Evolutionary conservation across 2,329 filamentous ascomycete species (phyloP).

Genomic region (Didymella exigua): DNA sequence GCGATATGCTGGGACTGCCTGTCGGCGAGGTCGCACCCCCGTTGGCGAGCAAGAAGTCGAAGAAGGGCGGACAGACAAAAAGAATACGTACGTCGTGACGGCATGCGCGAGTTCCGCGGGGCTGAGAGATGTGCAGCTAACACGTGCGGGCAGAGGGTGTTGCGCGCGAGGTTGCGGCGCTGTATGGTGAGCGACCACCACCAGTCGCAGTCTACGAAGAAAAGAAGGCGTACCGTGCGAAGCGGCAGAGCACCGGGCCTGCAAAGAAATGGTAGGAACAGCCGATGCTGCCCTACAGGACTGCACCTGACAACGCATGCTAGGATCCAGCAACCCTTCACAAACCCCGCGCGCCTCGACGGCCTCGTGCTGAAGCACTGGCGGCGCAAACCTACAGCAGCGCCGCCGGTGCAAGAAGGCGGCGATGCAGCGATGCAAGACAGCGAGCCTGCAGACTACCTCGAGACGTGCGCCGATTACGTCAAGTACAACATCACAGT

Average conservation of each 20-base stretch:
- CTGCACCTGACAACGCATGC: not conserved
- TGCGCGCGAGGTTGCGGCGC: constrained; percentile 49
- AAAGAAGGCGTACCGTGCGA: constrained; percentile 48
- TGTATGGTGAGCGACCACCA: constrained; percentile 49
- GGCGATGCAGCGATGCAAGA: constrained; percentile 43
- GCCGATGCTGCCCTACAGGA: fast-evolving
- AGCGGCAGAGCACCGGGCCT: constrained; percentile 47
- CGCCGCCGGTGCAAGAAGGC: constrained; percentile 36
- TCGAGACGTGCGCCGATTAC: constrained; percentile 64
- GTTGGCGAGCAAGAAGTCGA: constrained; percentile 74
- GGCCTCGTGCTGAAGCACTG: constrained; percentile 78
- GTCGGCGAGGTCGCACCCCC: constrained; percentile 55
- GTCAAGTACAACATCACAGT: constrained; percentile 87
- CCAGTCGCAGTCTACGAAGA: constrained; percentile 50
- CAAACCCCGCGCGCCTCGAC: constrained; percentile 77
- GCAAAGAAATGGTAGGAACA: constrained; percentile 46
- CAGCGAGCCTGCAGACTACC: constrained; percentile 45
- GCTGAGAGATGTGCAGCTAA: not conserved
- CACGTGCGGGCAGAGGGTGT: constrained; percentile 41
- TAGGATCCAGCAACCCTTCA: constrained; percentile 62
- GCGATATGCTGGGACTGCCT: constrained; percentile 84
- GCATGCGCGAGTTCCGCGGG: constrained; percentile 2
- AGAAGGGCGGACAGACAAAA: constrained; percentile 61
- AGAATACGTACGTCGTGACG: constrained; percentile 55
- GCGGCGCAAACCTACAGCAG: constrained; percentile 64